These are phyloP conservation scores for Hypoxylon sp. DNA, from an alignment of 2,329 filamentous ascomycete genomes.

Conservation along the genomic window DNA sequence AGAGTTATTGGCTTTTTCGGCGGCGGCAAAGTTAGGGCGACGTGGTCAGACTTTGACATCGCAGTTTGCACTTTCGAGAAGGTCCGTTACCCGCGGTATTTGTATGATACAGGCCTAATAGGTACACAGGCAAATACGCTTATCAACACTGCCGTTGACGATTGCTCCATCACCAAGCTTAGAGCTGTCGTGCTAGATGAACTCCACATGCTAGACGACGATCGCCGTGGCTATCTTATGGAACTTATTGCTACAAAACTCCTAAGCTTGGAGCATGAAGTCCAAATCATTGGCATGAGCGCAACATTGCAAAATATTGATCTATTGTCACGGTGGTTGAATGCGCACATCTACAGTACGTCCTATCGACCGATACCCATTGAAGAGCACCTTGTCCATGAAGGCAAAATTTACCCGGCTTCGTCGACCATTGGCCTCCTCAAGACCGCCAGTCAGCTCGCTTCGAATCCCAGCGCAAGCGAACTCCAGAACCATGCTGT, in stretches of 20 bases:
- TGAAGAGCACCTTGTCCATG: conserved; percentile 80
- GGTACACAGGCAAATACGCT: conserved; percentile 76
- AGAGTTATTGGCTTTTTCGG: conserved; percentile 82
- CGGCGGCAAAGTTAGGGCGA: conserved; percentile 75
- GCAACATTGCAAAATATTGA: conserved; percentile 82
- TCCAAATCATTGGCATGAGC: conserved; percentile 85
- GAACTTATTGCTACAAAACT: conserved; percentile 83
- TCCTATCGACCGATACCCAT: conserved; percentile 82
- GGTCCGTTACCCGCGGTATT: conserved; percentile 56
- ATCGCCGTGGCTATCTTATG: conserved; percentile 80
- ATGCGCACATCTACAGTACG: conserved; percentile 79
- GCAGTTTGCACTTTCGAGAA: conserved; percentile 87
- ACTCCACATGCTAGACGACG: conserved; percentile 86
- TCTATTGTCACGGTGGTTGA: conserved; percentile 78
- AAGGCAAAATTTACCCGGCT: conserved; percentile 76
- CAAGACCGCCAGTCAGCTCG: conserved; percentile 69
- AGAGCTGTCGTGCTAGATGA: conserved; percentile 81
- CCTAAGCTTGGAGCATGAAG: conserved; percentile 74
- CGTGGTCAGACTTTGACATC: conserved; percentile 83
- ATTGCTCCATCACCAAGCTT: conserved; percentile 75
- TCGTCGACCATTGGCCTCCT: conserved; percentile 71
- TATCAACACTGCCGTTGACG: conserved; percentile 80
- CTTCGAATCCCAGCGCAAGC: conserved; percentile 53
- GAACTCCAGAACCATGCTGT: conserved; percentile 59
- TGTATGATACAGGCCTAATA: conserved; percentile 41